Percentiles rank a stretch among this genome's conserved stretches.
These are phyloP conservation scores for Calocybe gangraenosa DNA, from an alignment of 768 basidiomycete species.

Conservation along the genomic window DNA sequence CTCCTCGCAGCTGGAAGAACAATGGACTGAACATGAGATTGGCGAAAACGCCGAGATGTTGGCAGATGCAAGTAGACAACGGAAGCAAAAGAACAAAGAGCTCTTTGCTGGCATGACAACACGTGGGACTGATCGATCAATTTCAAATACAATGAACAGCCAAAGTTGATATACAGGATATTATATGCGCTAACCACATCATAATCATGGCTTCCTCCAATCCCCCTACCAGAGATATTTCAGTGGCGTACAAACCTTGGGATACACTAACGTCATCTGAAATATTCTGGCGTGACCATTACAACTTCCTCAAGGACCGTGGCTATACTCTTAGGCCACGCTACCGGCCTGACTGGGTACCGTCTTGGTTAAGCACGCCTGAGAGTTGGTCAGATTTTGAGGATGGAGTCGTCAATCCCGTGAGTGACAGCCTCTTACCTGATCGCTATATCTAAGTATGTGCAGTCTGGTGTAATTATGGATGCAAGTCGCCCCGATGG, in stretches of 20 bases:
- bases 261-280: not conserved
- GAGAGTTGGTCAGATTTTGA: not conserved
- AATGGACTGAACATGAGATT: too few relatives aligned
- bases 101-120: too few relatives aligned
- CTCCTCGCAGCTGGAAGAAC: too few relatives aligned
- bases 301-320: not conserved
- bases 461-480: conserved; percentile 23
- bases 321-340: conserved; percentile 1
- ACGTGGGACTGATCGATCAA: too few relatives aligned
- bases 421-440: not conserved
- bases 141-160: too few relatives aligned
- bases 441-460: not conserved
- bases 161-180: too few relatives aligned
- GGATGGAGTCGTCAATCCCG: not conserved
- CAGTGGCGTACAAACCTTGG: not conserved
- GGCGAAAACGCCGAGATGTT: too few relatives aligned
- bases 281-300: not conserved
- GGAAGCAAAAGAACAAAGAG: too few relatives aligned
- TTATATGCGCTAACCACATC: too few relatives aligned
- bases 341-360: not conserved
- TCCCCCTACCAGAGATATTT: too few relatives aligned
- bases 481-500: conserved; percentile 18
- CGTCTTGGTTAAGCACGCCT: not conserved
- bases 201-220: too few relatives aligned
- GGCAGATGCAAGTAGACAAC: too few relatives aligned